These are phyloP conservation scores for Ophiocordyceps camponoti-floridani DNA, from an alignment of 2,329 filamentous ascomycete genomes.

Conservation along the genomic window DNA sequence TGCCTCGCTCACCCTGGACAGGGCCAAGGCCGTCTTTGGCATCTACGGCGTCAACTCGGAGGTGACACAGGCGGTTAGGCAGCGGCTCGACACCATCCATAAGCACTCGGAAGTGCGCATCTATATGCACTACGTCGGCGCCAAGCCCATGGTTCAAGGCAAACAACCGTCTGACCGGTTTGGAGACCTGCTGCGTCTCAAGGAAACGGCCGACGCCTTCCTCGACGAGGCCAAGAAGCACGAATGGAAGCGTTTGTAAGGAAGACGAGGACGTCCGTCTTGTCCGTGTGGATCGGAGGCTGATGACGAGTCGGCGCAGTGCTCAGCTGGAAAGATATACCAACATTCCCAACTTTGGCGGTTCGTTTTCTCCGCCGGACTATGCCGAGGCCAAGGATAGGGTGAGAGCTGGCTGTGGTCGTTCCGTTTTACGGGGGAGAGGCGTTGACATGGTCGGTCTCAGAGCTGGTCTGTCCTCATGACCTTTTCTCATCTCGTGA, in stretches of 20 bases:
- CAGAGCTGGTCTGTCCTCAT: background rate
- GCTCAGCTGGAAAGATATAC: background rate
- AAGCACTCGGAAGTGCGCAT: background rate
- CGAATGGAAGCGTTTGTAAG: constrained; percentile 1
- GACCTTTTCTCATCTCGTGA: background rate
- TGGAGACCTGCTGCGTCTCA: background rate
- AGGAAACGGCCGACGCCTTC: background rate
- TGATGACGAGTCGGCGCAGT: too few species aligned
- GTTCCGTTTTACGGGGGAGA: too few species aligned
- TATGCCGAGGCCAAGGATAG: background rate
- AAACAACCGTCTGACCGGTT: background rate
- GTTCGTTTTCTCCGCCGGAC: background rate
- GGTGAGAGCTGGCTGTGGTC: background rate
- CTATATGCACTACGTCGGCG: constrained; percentile 1
- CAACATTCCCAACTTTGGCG: background rate
- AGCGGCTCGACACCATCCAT: background rate
- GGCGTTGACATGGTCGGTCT: too few species aligned
- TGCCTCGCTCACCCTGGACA: background rate
- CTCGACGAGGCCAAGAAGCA: constrained; percentile 1
- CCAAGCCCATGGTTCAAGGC: background rate
- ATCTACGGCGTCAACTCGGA: background rate
- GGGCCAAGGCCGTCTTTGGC: background rate
- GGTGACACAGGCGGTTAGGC: background rate
- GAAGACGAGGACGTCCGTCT: too few species aligned
- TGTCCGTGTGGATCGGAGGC: too few species aligned